phyloP scores from a whole-genome alignment of 805 yeast genomes.

The Ogataea nitratoaversa region DNA sequence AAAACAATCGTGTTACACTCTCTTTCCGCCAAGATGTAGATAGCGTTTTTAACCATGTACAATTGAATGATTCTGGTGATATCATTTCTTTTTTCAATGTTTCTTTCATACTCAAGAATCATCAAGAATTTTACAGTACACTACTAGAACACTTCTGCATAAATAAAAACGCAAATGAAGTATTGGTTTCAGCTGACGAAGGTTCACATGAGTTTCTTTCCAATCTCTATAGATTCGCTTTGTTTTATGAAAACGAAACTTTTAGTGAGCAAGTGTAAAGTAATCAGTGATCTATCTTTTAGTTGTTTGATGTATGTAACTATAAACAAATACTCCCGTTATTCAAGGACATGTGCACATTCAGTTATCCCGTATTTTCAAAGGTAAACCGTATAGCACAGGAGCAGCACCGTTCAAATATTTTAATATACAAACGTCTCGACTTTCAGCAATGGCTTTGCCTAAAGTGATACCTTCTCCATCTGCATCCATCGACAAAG shows the following conservation, averaged over 20 bases:
- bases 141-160: neutral
- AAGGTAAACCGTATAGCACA: constrained; percentile 83
- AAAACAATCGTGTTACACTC: neutral
- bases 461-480: constrained; percentile 34
- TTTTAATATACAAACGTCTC: constrained; percentile 63
- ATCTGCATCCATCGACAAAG: constrained; percentile 8
- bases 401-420: constrained; percentile 93
- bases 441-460: constrained; percentile 55
- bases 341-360: neutral
- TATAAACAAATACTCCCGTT: no score
- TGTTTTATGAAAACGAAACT: neutral
- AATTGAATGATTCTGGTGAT: neutral
- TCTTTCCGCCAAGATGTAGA: neutral
- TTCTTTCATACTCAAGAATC: neutral
- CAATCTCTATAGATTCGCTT: neutral
- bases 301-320: no score
- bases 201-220: neutral
- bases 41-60: constrained; percentile 6
- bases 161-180: neutral
- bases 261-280: neutral
- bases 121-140: neutral
- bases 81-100: neutral
- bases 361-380: constrained; percentile 24
- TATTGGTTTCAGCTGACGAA: neutral
- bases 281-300: no score